These are phyloP conservation scores for Penicillium griseofulvum DNA, from an alignment of 2,329 filamentous ascomycete species.

Conservation along the genomic window DNA sequence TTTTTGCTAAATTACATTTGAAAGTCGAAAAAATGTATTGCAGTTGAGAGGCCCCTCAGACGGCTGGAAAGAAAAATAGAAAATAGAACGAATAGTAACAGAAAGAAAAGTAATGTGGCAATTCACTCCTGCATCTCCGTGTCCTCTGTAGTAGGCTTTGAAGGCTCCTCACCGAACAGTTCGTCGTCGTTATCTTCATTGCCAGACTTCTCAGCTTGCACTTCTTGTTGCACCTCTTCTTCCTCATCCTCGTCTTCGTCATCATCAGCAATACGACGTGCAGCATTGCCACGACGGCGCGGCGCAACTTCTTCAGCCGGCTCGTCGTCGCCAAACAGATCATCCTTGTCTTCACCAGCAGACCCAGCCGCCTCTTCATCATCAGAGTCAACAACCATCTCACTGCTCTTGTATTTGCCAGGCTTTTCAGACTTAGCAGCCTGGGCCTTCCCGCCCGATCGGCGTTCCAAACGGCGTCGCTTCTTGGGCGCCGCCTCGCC, in stretches of 20 bases:
- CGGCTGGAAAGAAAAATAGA: constrained; percentile 13
- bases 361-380: constrained; percentile 34
- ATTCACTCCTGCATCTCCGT: constrained; percentile 38
- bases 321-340: constrained; percentile 30
- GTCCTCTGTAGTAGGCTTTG: constrained; percentile 24
- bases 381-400: constrained; percentile 77
- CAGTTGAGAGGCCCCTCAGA: constrained; percentile 8
- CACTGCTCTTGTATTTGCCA: constrained; percentile 79
- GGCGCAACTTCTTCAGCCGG: constrained; percentile 43
- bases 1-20: not conserved
- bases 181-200: constrained; percentile 34
- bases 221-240: constrained; percentile 32
- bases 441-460: constrained; percentile 41
- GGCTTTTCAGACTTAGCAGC: constrained; percentile 56
- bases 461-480: constrained; percentile 59
- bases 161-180: constrained; percentile 35
- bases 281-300: constrained; percentile 34
- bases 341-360: constrained; percentile 26
- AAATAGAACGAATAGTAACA: constrained; percentile 16
- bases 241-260: constrained; percentile 50
- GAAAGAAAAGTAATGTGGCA: constrained; percentile 5
- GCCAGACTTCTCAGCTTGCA: constrained; percentile 34
- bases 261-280: constrained; percentile 38
- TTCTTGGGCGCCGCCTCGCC: constrained; percentile 51
- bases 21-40: constrained; percentile 1